phyloP scores from a whole-genome alignment of 1,284 basidiomycete genomes.

The Melampsora americana region DNA sequence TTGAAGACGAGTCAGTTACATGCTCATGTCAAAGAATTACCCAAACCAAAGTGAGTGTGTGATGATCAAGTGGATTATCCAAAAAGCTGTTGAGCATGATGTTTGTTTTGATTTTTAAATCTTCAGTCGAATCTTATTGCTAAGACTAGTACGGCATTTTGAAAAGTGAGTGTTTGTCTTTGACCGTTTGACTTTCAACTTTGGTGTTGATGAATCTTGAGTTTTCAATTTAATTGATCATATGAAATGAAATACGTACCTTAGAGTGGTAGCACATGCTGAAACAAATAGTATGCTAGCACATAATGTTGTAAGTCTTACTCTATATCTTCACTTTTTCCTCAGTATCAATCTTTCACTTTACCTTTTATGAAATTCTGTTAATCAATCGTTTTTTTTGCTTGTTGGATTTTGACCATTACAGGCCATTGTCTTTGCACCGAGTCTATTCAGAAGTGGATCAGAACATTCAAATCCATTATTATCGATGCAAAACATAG shows the following conservation, averaged over 20 bases:
- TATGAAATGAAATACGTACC: background rate
- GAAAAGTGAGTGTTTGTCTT: constrained; percentile 20
- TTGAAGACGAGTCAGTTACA: constrained; percentile 16
- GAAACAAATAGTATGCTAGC: constrained; percentile 37
- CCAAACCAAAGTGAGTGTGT: constrained; percentile 30
- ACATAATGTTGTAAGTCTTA: constrained; percentile 38
- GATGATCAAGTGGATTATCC: too few species aligned
- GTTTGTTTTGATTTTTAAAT: too few species aligned
- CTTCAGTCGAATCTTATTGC: constrained; percentile 27
- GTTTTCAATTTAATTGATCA: background rate
- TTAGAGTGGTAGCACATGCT: constrained; percentile 30
- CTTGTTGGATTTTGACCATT: background rate
- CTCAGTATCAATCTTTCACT: too few species aligned
- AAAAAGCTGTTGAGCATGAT: too few species aligned
- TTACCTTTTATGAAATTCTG: too few species aligned
- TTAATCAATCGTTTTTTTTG: background rate
- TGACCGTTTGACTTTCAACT: background rate
- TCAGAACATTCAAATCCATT: constrained; percentile 41
- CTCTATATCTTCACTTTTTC: too few species aligned
- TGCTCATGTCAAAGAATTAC: constrained; percentile 33
- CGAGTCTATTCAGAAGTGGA: constrained; percentile 38
- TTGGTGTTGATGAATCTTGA: background rate
- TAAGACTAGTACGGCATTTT: constrained; percentile 33
- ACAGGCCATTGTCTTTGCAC: constrained; percentile 39
- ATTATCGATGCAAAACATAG: constrained; percentile 43